Evolutionary conservation across 257 asterid species (phyloP), one percentile per base, ranked within the genome.

Genomic region (Solanum chaucha): DNA sequence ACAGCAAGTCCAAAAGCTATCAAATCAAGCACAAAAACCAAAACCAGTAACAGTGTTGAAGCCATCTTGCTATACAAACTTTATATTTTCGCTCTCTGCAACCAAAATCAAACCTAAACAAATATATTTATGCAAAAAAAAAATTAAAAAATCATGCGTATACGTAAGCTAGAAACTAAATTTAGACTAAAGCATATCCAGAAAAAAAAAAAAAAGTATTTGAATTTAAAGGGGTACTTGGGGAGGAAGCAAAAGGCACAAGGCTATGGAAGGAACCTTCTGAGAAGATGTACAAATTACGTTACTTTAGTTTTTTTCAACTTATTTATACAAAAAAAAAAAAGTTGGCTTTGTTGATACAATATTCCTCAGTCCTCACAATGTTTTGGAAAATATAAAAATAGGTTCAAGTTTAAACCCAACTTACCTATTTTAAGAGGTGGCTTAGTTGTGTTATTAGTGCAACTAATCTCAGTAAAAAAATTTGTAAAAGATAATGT

Each of bases 1-100:
- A 93, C 93, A 87, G 98, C 97, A 73, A 95, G 98, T 82, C 92
- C 93, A 86, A 95, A 95, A 77, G 98, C 97, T n/a, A 95, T 89
- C 91, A 95, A 90, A 92, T 95, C 98, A 40, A 94, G 78, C 48
- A 95, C 86, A 70, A 91, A 94, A 85, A 92, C 94, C 30, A 87
- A 85, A 26, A 87, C 92, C 88, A 94, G 58, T 41, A 95, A 71
- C 89, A 95, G 82, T 32, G 87, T 92, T 19, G 97, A 94, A 12
- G 94, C 94, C 98, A 92, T 93, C 71, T 30, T 81, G 6, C 82
- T n/a, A 28, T 34, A 24, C 82, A 41, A 78, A 78, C 38, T 44
- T 77, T 44, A 40, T 78, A 8, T 41, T 24, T 75, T 75, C 0
- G 5, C 84, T 14, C 65, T 78, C 40, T 78, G 64, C 84, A 44